Evolutionary conservation across 768 basidiomycete species (phyloP), one percentile per base, ranked within the genome.

Genomic region (Mycena kentingensis): DNA sequence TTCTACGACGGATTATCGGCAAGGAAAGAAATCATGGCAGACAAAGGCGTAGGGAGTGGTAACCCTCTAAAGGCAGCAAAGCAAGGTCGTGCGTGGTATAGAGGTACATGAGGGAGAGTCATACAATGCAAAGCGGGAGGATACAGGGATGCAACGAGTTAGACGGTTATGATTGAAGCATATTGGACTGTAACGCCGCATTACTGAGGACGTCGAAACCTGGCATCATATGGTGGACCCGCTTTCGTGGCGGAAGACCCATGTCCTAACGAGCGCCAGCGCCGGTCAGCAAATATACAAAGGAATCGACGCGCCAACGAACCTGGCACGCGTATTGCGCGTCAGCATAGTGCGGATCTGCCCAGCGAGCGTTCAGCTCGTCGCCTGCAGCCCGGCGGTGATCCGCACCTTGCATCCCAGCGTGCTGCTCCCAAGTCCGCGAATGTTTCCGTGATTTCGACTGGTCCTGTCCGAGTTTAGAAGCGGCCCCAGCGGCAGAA

Each of bases 201-300:
- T 72, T 76, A 63, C 73, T 77, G 73, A 80, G 67, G 60, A 82
- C 73, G 64, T 84, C 79, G 60, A 79, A 83, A 15, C 74, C 74
- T 42, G 77, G 73, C 69, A 84, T 81, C 75, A 85, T 79, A 64
- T 85, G 83, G 66, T 86, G 85, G 19, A 78, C 70, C 49, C 85
- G 80, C 69, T 87, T 86, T 63, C 85, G 76, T 16, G 84, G 82
- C 39, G 78, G 80, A 36, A 83, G 63, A 35, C 72, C 73, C 57
- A 83, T 72, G 57, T 83, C 81, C 70, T 82, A 73, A 42, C 70
- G 55, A 48, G 57, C 57, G 47, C 58, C 35, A 57, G 54, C 55
- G 49, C 58, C 26, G 39, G 44, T 49, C 49, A 44, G 47, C 22
- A 35, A 50, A 56, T 41, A 36, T 46, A 38, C 43, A 21, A 18